Evolutionary conservation across 192 early-diverging fungal species (phyloP).

Genomic region (Umbelopsis ramanniana): DNA sequence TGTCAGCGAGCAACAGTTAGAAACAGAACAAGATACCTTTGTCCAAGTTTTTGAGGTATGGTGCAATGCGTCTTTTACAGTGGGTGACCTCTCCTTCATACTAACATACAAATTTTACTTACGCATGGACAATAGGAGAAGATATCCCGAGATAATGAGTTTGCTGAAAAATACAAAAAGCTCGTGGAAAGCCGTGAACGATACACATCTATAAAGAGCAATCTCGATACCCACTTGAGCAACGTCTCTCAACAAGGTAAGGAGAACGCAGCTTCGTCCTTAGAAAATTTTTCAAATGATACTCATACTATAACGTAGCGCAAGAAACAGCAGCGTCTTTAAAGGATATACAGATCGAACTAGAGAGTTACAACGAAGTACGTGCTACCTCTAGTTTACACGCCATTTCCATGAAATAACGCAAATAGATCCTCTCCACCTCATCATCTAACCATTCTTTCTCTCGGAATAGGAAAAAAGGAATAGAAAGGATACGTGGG

Average conservation of each 20-base stretch:
- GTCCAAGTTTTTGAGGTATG: slow-evolving; percentile 5
- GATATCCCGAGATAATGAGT: background rate
- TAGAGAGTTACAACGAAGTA: background rate
- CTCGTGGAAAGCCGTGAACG: background rate
- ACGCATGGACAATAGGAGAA: background rate
- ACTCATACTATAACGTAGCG: background rate
- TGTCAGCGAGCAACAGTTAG: background rate
- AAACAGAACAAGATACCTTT: background rate
- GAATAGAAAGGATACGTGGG: background rate
- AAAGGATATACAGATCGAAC: background rate
- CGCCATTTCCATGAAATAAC: too few relatives aligned
- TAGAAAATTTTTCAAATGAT: background rate
- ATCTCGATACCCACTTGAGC: background rate
- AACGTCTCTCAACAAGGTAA: slow-evolving; percentile 1
- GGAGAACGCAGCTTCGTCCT: background rate
- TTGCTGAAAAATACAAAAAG: background rate
- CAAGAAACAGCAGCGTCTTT: background rate
- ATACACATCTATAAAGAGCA: background rate
- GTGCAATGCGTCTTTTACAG: background rate
- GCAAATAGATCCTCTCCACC: background rate
- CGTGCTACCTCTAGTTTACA: background rate
- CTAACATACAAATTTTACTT: background rate
- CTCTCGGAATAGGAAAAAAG: background rate
- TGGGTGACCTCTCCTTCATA: background rate
- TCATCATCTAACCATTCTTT: background rate